Conservation (phyloP, 2,329 filamentous ascomycete genomes). For the Coniochaeta sp. region DNA sequence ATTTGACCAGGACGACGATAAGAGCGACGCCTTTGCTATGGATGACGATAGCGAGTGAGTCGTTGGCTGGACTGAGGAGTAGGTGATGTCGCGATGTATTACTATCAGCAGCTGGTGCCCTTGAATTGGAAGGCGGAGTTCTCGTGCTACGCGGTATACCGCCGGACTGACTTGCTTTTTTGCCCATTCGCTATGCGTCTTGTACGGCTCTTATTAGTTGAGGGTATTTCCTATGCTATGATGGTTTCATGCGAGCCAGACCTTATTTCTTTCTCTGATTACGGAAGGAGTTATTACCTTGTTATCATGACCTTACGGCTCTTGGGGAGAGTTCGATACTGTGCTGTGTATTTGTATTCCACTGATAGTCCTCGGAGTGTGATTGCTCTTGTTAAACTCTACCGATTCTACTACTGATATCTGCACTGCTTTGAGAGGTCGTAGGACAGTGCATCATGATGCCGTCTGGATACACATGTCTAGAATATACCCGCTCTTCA, state of each 20-base stretch:
- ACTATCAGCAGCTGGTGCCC: neutral
- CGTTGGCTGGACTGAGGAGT: neutral
- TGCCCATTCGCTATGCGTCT: neutral
- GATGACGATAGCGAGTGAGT: constrained; percentile 22
- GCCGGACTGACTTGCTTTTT: neutral
- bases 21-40: constrained; percentile 30
- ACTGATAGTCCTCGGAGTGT: neutral
- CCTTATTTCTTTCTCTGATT: neutral
- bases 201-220: neutral
- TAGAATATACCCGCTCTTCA: too few relatives aligned
- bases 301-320: neutral
- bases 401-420: neutral
- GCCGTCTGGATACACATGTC: too few relatives aligned
- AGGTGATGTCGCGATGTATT: neutral
- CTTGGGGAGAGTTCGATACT: neutral
- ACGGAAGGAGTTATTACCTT: neutral
- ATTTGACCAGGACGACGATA: constrained; percentile 16
- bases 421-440: too few relatives aligned
- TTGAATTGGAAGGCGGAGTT: neutral
- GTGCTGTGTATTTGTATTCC: neutral
- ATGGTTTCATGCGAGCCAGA: neutral
- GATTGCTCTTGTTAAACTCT: neutral
- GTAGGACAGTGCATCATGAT: too few relatives aligned
- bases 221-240: neutral
- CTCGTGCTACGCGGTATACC: neutral